Evolutionary conservation across 2,329 filamentous ascomycete genomes (phyloP), one percentile per base, ranked within the genome.

Genomic region (Atkinsonella hypoxylon): DNA sequence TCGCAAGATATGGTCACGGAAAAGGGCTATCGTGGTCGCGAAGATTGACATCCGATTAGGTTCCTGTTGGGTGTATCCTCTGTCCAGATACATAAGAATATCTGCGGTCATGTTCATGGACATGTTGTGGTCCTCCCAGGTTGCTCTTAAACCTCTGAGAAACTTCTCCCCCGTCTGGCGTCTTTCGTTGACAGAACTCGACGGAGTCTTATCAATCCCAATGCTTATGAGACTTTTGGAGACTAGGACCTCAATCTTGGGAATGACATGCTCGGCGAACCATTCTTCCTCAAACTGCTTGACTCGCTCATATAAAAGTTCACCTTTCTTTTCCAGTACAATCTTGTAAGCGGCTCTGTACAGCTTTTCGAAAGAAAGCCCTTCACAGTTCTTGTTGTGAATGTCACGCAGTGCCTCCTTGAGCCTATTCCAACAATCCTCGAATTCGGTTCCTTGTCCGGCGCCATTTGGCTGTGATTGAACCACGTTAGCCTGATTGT

Each of bases 71-170:
- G 82, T 85, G 61, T 87, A 89, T 30, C 90, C 83, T 47, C 89
- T 85, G 63, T 98, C 91, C 75, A 98, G 88, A 63, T 96, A 96
- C 89, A 97, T 96, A 48, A 97, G 75, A 32, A 97, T 89, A 65
- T 97, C 93, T 4, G 90, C 89, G 47, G 89, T 84, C 91, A 97
- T 97, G 62, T 89, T 89, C 87, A 95, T 95, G 43, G 87, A 90
- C 51, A 87, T 79, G 63, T 90, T 87, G 63, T 98, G 90, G 55
- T 94, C 86, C 54, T 89, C 81, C 89, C 90, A 98, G 2, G 83
- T 81, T 52, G 82, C 76, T 58, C 85, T 85, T 13, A 97, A 67
- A 0, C 81, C 84, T 50, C 79, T 80, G 52, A 98, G 68, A 56
- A 97, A 94, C 61, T 78, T 83, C 67, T 95, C 89, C 45, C 90